A percentile compares a stretch with the other conserved stretches of the same genome.
Evolutionary conservation across 2,329 filamentous ascomycete genomes (phyloP).

Genomic region (Phaeomoniella chlamydospora): DNA sequence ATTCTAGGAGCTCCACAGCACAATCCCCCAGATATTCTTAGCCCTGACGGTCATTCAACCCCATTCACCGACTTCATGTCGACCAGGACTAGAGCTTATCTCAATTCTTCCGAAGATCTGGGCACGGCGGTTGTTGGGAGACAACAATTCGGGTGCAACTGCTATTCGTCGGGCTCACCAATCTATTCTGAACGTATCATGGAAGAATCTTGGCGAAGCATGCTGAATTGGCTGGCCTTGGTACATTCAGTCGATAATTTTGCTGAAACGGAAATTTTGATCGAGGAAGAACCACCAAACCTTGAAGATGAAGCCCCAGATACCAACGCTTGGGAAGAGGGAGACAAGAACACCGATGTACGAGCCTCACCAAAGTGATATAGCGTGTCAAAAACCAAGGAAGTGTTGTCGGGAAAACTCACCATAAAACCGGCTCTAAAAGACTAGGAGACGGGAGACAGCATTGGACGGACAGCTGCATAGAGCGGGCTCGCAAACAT

Average conservation of each 20-base stretch:
- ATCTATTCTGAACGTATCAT: slow-evolving; percentile 49
- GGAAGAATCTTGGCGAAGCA: slow-evolving; percentile 34
- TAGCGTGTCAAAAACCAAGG: too few species aligned
- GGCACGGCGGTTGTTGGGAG: slow-evolving; percentile 40
- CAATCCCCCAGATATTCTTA: slow-evolving; percentile 13
- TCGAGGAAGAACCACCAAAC: too few species aligned
- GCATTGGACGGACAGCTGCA: too few species aligned
- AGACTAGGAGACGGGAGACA: too few species aligned
- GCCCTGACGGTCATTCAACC: slow-evolving; percentile 4
- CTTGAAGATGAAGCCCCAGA: too few species aligned
- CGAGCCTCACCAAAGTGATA: too few species aligned
- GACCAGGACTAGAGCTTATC: slow-evolving; percentile 48
- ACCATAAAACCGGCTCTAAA: too few species aligned
- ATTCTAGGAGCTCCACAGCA: slow-evolving; percentile 23
- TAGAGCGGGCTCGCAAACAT: too few species aligned
- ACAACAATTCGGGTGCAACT: slow-evolving; percentile 46
- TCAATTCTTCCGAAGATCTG: slow-evolving; percentile 35
- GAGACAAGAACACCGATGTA: too few species aligned
- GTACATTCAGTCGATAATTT: slow-evolving; percentile 26
- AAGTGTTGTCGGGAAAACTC: too few species aligned
- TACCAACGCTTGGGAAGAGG: too few species aligned
- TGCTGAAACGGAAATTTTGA: not conserved
- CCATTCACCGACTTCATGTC: slow-evolving; percentile 19
- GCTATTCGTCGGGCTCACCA: slow-evolving; percentile 52
- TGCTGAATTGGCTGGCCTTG: slow-evolving; percentile 48